Percentiles rank a stretch among this genome's conserved stretches.
Conservation (phyloP, 345 rosid species). For the Boechera retrofracta region DNA sequence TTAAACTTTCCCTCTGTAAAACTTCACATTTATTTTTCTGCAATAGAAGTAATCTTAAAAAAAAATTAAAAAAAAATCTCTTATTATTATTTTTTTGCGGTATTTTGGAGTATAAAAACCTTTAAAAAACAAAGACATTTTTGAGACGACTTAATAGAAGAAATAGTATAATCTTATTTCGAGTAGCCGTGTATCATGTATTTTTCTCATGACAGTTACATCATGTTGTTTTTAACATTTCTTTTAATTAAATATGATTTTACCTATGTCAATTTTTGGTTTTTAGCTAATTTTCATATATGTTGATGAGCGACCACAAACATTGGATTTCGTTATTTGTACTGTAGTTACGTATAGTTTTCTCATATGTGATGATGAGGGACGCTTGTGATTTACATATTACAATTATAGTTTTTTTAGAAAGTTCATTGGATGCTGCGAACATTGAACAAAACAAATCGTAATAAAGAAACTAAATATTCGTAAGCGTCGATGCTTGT, state of each 20-base stretch:
- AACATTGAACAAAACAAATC: slow-evolving; percentile 27
- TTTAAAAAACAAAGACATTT: too few species aligned
- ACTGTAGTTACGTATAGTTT: slow-evolving; percentile 24
- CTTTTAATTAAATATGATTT: not conserved
- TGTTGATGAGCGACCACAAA: slow-evolving; percentile 14
- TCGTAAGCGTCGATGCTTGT: slow-evolving; percentile 32
- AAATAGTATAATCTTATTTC: not conserved
- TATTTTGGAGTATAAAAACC: too few species aligned
- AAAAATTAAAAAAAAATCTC: too few species aligned
- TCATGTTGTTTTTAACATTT: not conserved
- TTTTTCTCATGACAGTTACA: not conserved
- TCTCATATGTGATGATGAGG: slow-evolving; percentile 16
- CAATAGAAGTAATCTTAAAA: too few species aligned
- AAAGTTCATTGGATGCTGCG: slow-evolving; percentile 36
- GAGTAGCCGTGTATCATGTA: not conserved
- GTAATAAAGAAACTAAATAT: slow-evolving; percentile 12
- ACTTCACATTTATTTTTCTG: too few species aligned
- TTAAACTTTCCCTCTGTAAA: too few species aligned
- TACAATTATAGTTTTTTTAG: slow-evolving; percentile 6
- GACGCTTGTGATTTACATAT: slow-evolving; percentile 6
- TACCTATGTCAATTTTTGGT: not conserved
- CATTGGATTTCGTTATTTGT: not conserved
- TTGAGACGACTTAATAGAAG: too few species aligned
- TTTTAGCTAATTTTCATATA: slow-evolving; percentile 21
- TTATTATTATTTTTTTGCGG: too few species aligned